Evolutionary conservation across 2,329 filamentous ascomycete species (phyloP).

Genomic region (Colletotrichum tanaceti): DNA sequence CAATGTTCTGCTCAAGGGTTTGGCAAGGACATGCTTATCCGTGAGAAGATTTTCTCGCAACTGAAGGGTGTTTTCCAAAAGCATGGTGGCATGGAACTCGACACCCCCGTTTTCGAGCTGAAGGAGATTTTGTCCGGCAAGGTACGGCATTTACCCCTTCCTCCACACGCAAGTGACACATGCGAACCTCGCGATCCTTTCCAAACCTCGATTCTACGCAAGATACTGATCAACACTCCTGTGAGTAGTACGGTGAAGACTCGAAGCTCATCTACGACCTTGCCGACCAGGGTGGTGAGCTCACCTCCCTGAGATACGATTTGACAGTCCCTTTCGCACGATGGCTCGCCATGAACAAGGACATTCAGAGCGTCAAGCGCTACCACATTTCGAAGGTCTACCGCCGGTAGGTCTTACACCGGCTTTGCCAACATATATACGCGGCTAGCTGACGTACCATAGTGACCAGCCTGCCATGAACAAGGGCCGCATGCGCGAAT

Average conservation of each 20-base stretch:
- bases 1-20: slow-evolving; percentile 60
- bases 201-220: background rate
- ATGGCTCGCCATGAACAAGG: slow-evolving; percentile 91
- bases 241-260: slow-evolving; percentile 73
- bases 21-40: slow-evolving; percentile 81
- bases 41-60: slow-evolving; percentile 81
- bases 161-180: slow-evolving; percentile 9
- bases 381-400: slow-evolving; percentile 94
- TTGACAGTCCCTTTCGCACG: slow-evolving; percentile 91
- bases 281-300: slow-evolving; percentile 86
- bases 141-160: slow-evolving; percentile 42
- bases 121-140: slow-evolving; percentile 89
- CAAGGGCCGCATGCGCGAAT: slow-evolving; percentile 93
- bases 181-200: slow-evolving; percentile 35
- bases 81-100: slow-evolving; percentile 82
- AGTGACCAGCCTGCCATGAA: slow-evolving; percentile 84
- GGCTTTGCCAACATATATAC: background rate
- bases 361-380: slow-evolving; percentile 86
- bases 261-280: slow-evolving; percentile 75
- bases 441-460: slow-evolving; percentile 48
- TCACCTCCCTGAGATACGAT: slow-evolving; percentile 83
- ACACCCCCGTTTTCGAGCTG: slow-evolving; percentile 87
- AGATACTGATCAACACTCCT: slow-evolving; percentile 12
- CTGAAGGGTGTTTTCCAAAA: slow-evolving; percentile 85
- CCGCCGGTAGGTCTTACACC: slow-evolving; percentile 44